Conservation (phyloP, 1,284 basidiomycete genomes). For the Rhodotorula sp. region DNA sequence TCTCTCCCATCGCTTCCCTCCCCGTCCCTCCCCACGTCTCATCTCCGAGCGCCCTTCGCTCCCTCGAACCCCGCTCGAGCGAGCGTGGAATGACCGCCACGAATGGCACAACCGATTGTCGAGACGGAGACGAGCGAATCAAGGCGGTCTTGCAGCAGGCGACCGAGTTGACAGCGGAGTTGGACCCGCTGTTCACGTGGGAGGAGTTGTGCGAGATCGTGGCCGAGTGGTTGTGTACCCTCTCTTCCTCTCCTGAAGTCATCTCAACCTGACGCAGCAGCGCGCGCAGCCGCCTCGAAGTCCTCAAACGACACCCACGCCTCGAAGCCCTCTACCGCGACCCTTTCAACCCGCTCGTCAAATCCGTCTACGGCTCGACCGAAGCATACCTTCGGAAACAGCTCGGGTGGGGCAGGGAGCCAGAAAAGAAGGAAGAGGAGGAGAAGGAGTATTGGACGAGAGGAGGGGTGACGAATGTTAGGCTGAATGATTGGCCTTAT, state of each 20-base stretch:
- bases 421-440: not conserved
- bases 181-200: constrained; percentile 17
- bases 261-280: not conserved
- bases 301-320: constrained; percentile 20
- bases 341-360: constrained; percentile 24
- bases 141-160: not conserved
- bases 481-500: constrained; percentile 33
- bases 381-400: constrained; percentile 18
- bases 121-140: not conserved
- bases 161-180: not conserved
- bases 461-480: constrained; percentile 6
- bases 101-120: not conserved
- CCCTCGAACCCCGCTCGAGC: not conserved
- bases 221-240: not conserved
- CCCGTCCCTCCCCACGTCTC: too few relatives aligned
- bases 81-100: not conserved
- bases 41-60: too few relatives aligned
- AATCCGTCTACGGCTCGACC: constrained; percentile 1
- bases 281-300: constrained; percentile 4
- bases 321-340: constrained; percentile 21
- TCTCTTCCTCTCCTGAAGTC: not conserved
- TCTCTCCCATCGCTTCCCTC: too few relatives aligned
- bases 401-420: constrained; percentile 14
- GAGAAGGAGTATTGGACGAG: constrained; percentile 16
- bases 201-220: constrained; percentile 13